phyloP scores from a whole-genome alignment of 2,329 filamentous ascomycete genomes.

The Colletotrichum sp. region DNA sequence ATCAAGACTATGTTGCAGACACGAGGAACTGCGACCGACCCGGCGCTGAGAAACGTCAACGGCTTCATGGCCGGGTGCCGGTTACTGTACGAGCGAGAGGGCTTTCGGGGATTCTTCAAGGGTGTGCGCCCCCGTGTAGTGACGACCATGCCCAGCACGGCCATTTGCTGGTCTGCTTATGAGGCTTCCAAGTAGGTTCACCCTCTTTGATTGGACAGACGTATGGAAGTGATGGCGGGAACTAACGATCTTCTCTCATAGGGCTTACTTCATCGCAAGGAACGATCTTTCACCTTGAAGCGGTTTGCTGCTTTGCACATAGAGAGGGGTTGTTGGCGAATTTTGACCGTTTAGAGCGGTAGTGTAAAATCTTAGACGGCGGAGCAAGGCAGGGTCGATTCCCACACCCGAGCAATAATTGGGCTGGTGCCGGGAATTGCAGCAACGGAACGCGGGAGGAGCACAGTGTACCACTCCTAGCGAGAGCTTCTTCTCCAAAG shows the following conservation, averaged over 20 bases:
- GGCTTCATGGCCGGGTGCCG: conserved; percentile 80
- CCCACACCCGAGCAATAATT: neutral
- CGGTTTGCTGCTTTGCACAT: conserved; percentile 3
- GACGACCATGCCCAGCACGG: conserved; percentile 97
- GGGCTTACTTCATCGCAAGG: conserved; percentile 65
- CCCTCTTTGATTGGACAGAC: neutral
- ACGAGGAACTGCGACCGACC: conserved; percentile 80
- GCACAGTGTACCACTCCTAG: neutral
- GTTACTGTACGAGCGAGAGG: conserved; percentile 84
- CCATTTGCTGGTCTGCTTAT: conserved; percentile 95
- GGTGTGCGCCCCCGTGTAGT: conserved; percentile 90
- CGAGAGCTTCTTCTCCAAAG: neutral
- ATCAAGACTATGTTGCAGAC: conserved; percentile 98
- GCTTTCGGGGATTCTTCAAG: conserved; percentile 88
- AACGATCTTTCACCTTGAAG: conserved; percentile 40
- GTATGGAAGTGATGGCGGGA: neutral
- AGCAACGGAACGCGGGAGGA: neutral
- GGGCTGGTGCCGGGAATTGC: neutral
- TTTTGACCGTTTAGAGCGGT: conserved; percentile 13
- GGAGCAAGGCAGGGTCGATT: neutral
- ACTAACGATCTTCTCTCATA: conserved; percentile 26
- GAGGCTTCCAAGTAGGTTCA: conserved; percentile 69
- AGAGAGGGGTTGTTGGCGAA: neutral
- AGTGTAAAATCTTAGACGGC: conserved; percentile 13
- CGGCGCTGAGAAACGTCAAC: conserved; percentile 84